Evolutionary conservation across 2,329 filamentous ascomycete genomes (phyloP).

Genomic region (Plenodomus tracheiphilus): DNA sequence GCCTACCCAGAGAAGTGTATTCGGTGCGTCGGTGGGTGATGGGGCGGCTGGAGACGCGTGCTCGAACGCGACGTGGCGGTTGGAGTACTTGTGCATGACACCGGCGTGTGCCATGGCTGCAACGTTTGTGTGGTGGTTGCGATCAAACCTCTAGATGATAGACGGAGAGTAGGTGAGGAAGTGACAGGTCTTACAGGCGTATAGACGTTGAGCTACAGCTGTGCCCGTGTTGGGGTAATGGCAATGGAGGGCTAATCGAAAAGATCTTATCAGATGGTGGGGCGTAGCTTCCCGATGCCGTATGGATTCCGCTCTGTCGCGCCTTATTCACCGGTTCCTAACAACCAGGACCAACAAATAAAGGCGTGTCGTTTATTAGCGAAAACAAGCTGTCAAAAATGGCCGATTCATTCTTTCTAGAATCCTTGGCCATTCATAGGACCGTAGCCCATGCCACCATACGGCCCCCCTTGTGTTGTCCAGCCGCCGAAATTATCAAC

Average conservation of each 20-base stretch:
- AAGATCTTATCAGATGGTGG: background rate
- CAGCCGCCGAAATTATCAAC: constrained; percentile 37
- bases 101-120: constrained; percentile 41
- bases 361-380: background rate
- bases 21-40: constrained; percentile 31
- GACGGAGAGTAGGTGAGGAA: background rate
- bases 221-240: background rate
- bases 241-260: background rate
- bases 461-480: constrained; percentile 32
- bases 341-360: background rate
- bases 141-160: background rate
- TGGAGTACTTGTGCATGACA: constrained; percentile 48
- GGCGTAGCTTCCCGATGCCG: background rate
- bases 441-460: constrained; percentile 31
- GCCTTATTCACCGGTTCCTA: background rate
- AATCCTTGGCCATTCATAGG: constrained; percentile 21
- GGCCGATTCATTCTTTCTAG: constrained; percentile 2
- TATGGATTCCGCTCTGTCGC: background rate
- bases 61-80: constrained; percentile 52
- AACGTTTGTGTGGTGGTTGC: background rate
- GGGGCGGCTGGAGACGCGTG: constrained; percentile 39
- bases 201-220: background rate
- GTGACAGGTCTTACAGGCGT: background rate
- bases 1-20: constrained; percentile 70
- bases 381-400: background rate